Base-by-base conservation (phyloP, 345 rosid genomes). In the Gossypium ekmanianum region DNA sequence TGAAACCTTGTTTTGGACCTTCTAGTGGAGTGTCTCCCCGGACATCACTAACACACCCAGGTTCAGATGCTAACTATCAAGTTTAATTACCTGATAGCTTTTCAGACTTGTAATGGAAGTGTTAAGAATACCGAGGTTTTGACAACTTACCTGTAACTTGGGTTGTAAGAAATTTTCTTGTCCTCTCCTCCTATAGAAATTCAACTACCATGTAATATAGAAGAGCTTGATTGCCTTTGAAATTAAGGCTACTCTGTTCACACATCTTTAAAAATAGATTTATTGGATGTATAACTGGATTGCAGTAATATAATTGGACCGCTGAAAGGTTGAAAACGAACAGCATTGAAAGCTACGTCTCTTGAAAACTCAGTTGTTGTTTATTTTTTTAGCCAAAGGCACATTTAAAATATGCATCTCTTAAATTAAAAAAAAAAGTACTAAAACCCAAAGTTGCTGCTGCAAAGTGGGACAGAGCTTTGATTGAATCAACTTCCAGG, bases 341-440 rank as follows among this genome's bases (percentile, higher is more conserved):
- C 72, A 68, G 24, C 58, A 50, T 26, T 8, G 72, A 68, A 68
- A 69, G 67, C 41, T 41, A 58, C 54, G 9, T 54, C 2, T 2
- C 27, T 71, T 10, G 13, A 56, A 41, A 18, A 11, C 10, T 4
- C 2, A 1, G 41, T 5, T 4, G 39, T 34, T 29, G 41, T 57
- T 11, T 18, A 0, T 13, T 43, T 41, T 34, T 68, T 48, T 3
- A 2, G 14, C 59, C 44, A 26, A 50, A 69, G 14, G 29, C 63
- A 41, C 76, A 51, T 72, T 79, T 66, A 65, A 58, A 72, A 24
- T 76, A 66, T 65, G 79, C 64, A 34, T 20, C 57, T 65, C 8
- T 52, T 27, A 1, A 14, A 14, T n/a, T 10, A 48, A 75, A 12
- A n/a, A 27, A 50, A 61, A 3, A 5, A 34, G 41, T 34, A 34